Evolutionary conservation across 2,329 filamentous ascomycete species (phyloP).

Genomic region (Berkeleyomyces rouxiae): DNA sequence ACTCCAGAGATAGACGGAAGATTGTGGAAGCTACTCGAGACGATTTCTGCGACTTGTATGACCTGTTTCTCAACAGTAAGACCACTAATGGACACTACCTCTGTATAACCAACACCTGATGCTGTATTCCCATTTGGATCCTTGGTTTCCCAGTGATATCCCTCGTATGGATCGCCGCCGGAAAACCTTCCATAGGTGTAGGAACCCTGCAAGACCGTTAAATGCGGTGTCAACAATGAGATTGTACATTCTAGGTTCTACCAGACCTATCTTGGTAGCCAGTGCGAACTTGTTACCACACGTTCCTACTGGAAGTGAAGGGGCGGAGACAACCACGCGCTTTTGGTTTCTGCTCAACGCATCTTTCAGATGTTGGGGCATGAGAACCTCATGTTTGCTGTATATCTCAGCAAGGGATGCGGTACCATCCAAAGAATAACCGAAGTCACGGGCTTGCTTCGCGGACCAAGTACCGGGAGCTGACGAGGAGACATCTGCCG

Average conservation of each 20-base stretch:
- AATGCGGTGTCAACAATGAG: slow-evolving; percentile 32
- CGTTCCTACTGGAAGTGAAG: slow-evolving; percentile 17
- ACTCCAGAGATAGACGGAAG: too few relatives aligned
- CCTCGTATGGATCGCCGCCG: slow-evolving; percentile 21
- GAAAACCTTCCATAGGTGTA: slow-evolving; percentile 25
- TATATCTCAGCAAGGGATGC: slow-evolving; percentile 23
- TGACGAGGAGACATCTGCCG: too few relatives aligned
- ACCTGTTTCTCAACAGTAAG: too few relatives aligned
- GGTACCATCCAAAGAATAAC: too few relatives aligned
- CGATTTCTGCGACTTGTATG: too few relatives aligned
- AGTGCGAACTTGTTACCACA: slow-evolving; percentile 25
- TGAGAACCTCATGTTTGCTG: slow-evolving; percentile 22
- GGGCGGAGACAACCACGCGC: slow-evolving; percentile 20
- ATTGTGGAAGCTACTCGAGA: too few relatives aligned
- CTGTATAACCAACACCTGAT: too few relatives aligned
- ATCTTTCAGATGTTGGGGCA: slow-evolving; percentile 20
- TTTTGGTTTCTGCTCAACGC: slow-evolving; percentile 16
- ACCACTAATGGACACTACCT: too few relatives aligned
- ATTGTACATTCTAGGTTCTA: slow-evolving; percentile 26
- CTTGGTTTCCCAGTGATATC: too few relatives aligned
- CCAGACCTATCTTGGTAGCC: slow-evolving; percentile 27
- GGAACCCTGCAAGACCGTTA: slow-evolving; percentile 26
- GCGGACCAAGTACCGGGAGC: too few relatives aligned
- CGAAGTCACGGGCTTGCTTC: too few relatives aligned
- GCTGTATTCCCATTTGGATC: too few relatives aligned